Evolutionary conservation across 1,284 basidiomycete species (phyloP), one percentile per base, ranked within the genome.

Genomic region (Pseudozyma flocculosa): DNA sequence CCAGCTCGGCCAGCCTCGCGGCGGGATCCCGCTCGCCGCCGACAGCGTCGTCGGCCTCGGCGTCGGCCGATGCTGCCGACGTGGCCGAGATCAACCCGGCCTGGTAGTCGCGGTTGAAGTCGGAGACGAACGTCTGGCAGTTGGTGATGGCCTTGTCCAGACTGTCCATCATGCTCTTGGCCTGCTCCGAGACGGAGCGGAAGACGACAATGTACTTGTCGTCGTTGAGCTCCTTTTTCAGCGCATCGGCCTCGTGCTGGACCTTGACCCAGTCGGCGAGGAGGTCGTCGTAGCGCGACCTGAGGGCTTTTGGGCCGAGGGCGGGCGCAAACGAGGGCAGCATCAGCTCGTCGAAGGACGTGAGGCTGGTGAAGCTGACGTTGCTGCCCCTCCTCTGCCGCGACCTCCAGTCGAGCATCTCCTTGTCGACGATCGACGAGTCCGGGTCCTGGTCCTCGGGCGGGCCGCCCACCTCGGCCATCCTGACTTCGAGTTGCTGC

Each of bases 131-230:
- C 69, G 87, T 87, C 81, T 90, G 87, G 80, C 88, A 91, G 67
- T 88, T 84, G 64, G 86, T 86, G 41, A 93, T 86, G 8, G 88
- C 89, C 77, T 92, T 94, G 80, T 95, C 90, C 61, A 97, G 79
- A 71, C 90, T 91, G 24, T 87, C 85, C 90, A 97, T 93, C 92
- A 97, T 94, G 24, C 89, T 90, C 73, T 93, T 88, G 30, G 92
- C 92, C 78, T 96, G 92, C 60, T 89, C 87, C 14, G 87, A 88
- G 39, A 92, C 91, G 34, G 89, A 92, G 61, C 90, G 84, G 78
- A 96, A 96, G n/a, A 95, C 88, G 10, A 87, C 88, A 69, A 96
- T 83, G 88, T 91, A 95, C 47, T 91, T 92, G 79, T 96, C 92
- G 78, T 96, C 94, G 78, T 90, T 90, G 55, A 96, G 82, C 78